Evolutionary conservation across 768 basidiomycete species (phyloP), one percentile per base, ranked within the genome.

Genomic region (Cystoderma amianthinum): DNA sequence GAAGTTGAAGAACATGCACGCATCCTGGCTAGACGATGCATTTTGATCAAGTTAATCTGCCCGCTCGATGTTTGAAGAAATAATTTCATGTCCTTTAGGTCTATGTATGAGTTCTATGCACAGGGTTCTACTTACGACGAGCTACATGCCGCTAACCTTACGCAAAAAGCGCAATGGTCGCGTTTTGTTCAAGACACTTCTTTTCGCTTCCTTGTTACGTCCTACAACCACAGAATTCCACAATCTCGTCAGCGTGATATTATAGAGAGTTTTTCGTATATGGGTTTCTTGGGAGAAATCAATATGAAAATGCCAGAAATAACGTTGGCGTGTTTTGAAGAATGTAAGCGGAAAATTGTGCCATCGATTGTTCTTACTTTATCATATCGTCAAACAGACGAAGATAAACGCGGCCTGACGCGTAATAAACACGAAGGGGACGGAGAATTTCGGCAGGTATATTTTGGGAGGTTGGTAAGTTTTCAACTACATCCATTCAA

Each of bases 381-480:
- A 0, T 25, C 7, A 5, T 23, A 9, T 12, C 17, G 11, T 36
- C 16, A 6, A 21, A 13, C 33, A 80, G 80, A 86, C 53, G 59
- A 63, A 7, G 72, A 71, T 44, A 66, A 66, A 33, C 65, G 63
- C n/a, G 70, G 72, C 13, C 57, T 59, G 13, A 65, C 68, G 9
- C 64, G 74, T 28, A 59, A 61, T 4, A 65, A 67, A 51, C 65
- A 75, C 43, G 75, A 82, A 54, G 75, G 75, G 16, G 81, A 86
- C 46, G 80, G 80, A n/a, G 59, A 71, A 15, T 85, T 89, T 53
- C 66, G 66, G 33, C 78, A 81, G 45, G 76, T 81, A 7, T 94
- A 81, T 59, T 86, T 94, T 49, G 91, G 90, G 52, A 82, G 84
- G 69, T 79, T 90, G 82, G 91, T 94, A 64, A 60, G 74, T 73